Evolutionary conservation across 768 basidiomycete species (phyloP), one percentile per base, ranked within the genome.

Genomic region (Naganishia friedmannii): DNA sequence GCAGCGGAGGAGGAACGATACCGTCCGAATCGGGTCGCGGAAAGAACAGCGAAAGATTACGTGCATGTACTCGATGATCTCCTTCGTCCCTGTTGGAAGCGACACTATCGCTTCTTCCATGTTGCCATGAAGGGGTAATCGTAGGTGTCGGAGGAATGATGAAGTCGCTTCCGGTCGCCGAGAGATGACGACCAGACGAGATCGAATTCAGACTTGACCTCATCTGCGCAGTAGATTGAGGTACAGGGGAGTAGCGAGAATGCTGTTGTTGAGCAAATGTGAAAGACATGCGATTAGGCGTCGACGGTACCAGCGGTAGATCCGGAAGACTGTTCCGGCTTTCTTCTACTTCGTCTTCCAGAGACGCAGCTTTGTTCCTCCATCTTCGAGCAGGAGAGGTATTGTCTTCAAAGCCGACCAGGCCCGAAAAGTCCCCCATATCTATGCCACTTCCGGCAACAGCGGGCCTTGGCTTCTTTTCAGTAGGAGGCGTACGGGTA

Each of bases 11-110:
- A 86, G 0, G 81, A 78, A 37, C 86, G 87, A 75, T 90, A 88
- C 79, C 91, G 89, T 4, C 86, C 84, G 17, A 87, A 83, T 9
- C 85, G 0, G 91, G 90, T 39, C 88, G 86, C 19, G 93, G 93
- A 75, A 96, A 96, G 85, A 89, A 95, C 21, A 95, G 84, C 0
- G 92, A 94, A 2, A 96, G 83, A 76, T 97, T 97, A 55, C 93
- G 87, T 0, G 93, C 93, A 77, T 96, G 93, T 21, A 95, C 83
- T 1, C 91, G 86, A 3, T 86, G 82, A 79, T 93, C 91, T 53
- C 84, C 76, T 42, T 63, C 60, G n/a, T 46, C 23, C 48, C 48
- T 26, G 39, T 63, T 63, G 15, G 60, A 63, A 26, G 42, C 60
- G 34, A 60, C 51, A 31, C 68, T 65, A 21, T 65, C 34, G 34